Base-by-base conservation (phyloP, 352 stramenopile species). In the Phytophthora colocasiae region DNA sequence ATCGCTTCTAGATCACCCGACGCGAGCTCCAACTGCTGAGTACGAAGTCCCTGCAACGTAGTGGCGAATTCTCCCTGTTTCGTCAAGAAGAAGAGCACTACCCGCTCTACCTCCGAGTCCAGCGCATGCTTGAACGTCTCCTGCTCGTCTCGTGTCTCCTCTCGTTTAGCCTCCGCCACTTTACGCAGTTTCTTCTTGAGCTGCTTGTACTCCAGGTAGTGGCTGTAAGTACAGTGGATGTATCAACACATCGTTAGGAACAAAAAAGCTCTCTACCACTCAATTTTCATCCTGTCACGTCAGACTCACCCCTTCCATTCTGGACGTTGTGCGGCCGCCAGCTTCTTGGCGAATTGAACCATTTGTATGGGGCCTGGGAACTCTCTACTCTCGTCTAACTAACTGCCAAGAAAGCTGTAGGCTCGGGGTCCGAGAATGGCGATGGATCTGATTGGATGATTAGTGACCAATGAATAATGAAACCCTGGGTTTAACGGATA, bases 141-240 rank as follows among this genome's bases (percentile, higher is more conserved):
- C 57, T 93, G 83, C 46, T 91, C 72, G 31, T 69, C 38, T 49
- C 69, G 68, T 8, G 65, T 66, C 29, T 87, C 71, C 5, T 83
- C 73, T 10, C 59, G 75, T 17, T 76, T 66, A 15, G 83, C 82
- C n/a, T 70, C 66, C 41, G 80, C 69, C 58, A 94, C 79, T 27
- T 85, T 80, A 48, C 93, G 92, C 41, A 96, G 75, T 44, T 85
- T 81, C 74, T 93, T 95, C 81, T 96, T 96, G 14, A 96, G 77
- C 52, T 95, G 84, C 66, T 95, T 95, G 85, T 96, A 96, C 78
- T 96, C 85, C 36, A 96, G 72, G 69, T 96, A 96, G 66, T 96
- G 89, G 2, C 87, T 93, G 43, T 19, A 19, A 19, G 19, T 29
- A 31, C 12, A 36, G 22, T 41, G 6, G 14, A 36, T 14, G 26